Conservation (phyloP, 495 filamentous ascomycete species). For the Hypoxylon lenormandii region DNA sequence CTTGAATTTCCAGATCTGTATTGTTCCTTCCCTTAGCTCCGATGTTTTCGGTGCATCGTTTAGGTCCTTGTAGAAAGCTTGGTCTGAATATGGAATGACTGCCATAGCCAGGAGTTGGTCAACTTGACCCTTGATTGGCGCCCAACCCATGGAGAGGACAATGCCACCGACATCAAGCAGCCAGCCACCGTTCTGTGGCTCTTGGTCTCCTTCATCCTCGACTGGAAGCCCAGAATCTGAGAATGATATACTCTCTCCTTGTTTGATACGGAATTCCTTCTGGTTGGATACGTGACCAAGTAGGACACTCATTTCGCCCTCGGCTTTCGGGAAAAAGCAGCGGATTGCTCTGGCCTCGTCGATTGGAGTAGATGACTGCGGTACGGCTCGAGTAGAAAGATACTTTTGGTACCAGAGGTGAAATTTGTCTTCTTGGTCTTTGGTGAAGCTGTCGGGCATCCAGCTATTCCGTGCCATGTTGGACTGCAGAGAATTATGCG, state of each 20-base stretch:
- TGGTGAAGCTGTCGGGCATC: conserved; percentile 53
- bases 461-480: conserved; percentile 55
- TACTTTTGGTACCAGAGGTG: conserved; percentile 50
- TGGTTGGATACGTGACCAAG: conserved; percentile 56
- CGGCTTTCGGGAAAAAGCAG: conserved; percentile 49
- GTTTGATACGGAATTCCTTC: conserved; percentile 50
- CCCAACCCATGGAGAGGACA: conserved; percentile 60
- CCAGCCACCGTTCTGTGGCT: conserved; percentile 53
- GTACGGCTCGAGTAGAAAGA: conserved; percentile 22
- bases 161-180: conserved; percentile 61
- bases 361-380: conserved; percentile 46
- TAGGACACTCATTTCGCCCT: conserved; percentile 50
- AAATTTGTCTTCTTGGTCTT: conserved; percentile 45
- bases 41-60: conserved; percentile 36
- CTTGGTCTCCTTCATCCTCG: conserved; percentile 29
- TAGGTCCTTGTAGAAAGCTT: conserved; percentile 44
- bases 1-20: conserved; percentile 61
- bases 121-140: conserved; percentile 48
- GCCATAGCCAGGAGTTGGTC: conserved; percentile 61
- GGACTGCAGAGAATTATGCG: conserved; percentile 42
- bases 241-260: conserved; percentile 50
- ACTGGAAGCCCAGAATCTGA: conserved; percentile 44
- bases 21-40: conserved; percentile 45
- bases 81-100: conserved; percentile 60
- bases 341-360: conserved; percentile 35